These are phyloP conservation scores for Coniochaeta prunicola DNA, from an alignment of 2,329 filamentous ascomycete genomes.

Conservation along the genomic window DNA sequence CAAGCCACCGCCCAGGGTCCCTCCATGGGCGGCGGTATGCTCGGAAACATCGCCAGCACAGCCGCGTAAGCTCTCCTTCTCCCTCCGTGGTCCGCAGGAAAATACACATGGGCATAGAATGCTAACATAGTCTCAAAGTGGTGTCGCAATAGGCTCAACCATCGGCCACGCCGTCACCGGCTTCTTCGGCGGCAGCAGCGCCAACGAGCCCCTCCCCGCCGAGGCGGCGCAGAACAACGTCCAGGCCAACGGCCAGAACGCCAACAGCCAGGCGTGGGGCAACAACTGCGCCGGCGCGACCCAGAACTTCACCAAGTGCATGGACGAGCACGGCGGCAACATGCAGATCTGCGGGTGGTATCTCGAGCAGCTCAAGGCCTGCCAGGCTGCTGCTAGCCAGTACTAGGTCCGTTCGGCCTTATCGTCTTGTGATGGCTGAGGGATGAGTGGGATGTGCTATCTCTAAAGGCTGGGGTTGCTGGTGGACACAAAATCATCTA, in stretches of 20 bases:
- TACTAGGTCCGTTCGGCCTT: conserved; percentile 52
- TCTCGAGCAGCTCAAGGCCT: conserved; percentile 90
- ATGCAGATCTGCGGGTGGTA: conserved; percentile 98
- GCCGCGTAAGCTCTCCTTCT: conserved; percentile 66
- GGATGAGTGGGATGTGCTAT: neutral
- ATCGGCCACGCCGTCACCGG: conserved; percentile 93
- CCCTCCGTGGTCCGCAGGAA: neutral
- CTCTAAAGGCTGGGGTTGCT: neutral
- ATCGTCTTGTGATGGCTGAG: neutral
- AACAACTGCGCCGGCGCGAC: conserved; percentile 74
- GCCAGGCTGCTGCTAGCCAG: conserved; percentile 67
- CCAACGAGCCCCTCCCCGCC: conserved; percentile 44
- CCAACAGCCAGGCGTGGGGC: conserved; percentile 45
- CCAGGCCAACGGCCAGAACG: conserved; percentile 39
- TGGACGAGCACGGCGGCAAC: conserved; percentile 91
- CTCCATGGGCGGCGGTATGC: conserved; percentile 70
- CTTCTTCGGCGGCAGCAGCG: conserved; percentile 71
- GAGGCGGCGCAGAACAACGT: conserved; percentile 30
- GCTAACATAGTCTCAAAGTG: conserved; percentile 46
- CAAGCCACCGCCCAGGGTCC: conserved; percentile 37
- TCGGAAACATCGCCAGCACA: conserved; percentile 95
- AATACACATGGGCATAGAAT: conserved; percentile 7
- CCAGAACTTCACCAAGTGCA: conserved; percentile 84
- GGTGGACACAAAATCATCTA: neutral
- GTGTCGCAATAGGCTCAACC: conserved; percentile 92